These are phyloP conservation scores for Cercospora berteroae DNA, from an alignment of 2,329 filamentous ascomycete genomes.

Conservation along the genomic window DNA sequence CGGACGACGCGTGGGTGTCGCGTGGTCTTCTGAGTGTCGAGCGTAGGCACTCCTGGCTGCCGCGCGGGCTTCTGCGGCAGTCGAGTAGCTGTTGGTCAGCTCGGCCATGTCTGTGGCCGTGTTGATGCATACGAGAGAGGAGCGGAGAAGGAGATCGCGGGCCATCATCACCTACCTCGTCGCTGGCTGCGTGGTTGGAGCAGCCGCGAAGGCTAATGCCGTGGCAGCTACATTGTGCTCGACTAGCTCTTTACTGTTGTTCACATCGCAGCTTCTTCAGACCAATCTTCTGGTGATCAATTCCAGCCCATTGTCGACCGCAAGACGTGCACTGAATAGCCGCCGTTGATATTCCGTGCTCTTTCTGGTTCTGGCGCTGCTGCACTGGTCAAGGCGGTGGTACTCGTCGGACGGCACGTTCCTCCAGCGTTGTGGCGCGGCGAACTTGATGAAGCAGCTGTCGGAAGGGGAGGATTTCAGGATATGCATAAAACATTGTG, in stretches of 20 bases:
- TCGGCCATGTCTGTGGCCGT: slow-evolving; percentile 1
- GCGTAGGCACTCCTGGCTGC: slow-evolving; percentile 10
- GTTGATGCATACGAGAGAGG: background rate
- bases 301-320: background rate
- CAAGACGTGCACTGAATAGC: background rate
- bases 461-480: background rate
- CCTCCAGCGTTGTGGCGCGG: no score
- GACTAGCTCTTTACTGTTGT: background rate
- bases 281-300: background rate
- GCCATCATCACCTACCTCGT: slow-evolving; percentile 2
- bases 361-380: background rate
- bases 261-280: background rate
- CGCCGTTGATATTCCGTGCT: no score
- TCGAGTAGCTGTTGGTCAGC: slow-evolving; percentile 1
- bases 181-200: background rate
- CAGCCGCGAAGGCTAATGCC: background rate
- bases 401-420: background rate
- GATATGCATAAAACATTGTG: background rate
- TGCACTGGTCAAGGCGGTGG: background rate
- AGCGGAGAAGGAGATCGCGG: background rate
- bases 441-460: no score
- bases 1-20: slow-evolving; percentile 7
- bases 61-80: background rate
- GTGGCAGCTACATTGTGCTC: background rate
- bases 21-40: slow-evolving; percentile 2